phyloP scores from a whole-genome alignment of 2,329 filamentous ascomycete species.

The Claviceps arundinis region DNA sequence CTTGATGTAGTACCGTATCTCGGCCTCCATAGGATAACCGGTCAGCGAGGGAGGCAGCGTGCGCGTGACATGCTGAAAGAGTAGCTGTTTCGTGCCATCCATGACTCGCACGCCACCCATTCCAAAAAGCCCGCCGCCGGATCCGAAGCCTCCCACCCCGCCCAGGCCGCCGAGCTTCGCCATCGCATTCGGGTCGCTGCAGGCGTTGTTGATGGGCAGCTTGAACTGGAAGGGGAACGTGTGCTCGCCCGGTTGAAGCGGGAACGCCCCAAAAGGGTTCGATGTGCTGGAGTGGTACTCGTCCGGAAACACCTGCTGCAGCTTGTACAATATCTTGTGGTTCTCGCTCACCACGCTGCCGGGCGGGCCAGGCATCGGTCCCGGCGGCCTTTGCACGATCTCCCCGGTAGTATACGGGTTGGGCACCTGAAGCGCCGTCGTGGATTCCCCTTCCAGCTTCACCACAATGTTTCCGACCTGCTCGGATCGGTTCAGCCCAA shows the following conservation, averaged over 20 bases:
- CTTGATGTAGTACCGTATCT: conserved; percentile 90
- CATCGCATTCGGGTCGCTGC: conserved; percentile 41
- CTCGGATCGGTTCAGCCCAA: conserved; percentile 51
- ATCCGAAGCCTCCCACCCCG: conserved; percentile 38
- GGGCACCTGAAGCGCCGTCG: conserved; percentile 47
- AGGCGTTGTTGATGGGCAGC: conserved; percentile 64
- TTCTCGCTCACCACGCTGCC: conserved; percentile 40
- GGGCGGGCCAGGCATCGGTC: conserved; percentile 19
- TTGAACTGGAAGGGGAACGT: conserved; percentile 71
- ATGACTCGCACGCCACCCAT: conserved; percentile 43
- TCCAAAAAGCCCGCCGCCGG: conserved; percentile 32
- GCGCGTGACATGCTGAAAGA: conserved; percentile 61
- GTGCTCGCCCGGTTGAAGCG: conserved; percentile 56
- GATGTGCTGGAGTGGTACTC: conserved; percentile 28
- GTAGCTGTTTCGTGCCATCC: conserved; percentile 49
- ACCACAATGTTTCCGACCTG: conserved; percentile 60
- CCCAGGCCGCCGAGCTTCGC: conserved; percentile 39
- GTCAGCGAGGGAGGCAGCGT: conserved; percentile 80
- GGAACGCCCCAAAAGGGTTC: conserved; percentile 34
- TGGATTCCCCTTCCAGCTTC: conserved; percentile 71
- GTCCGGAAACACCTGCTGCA: conserved; percentile 59
- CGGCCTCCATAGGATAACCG: conserved; percentile 76
- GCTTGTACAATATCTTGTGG: conserved; percentile 64
- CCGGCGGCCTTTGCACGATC: conserved; percentile 19
- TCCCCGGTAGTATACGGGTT: conserved; percentile 27